Percentiles rank a stretch among this genome's conserved stretches.
Conservation (phyloP, 140 eudicot species). For the Oenanthe javanica region DNA sequence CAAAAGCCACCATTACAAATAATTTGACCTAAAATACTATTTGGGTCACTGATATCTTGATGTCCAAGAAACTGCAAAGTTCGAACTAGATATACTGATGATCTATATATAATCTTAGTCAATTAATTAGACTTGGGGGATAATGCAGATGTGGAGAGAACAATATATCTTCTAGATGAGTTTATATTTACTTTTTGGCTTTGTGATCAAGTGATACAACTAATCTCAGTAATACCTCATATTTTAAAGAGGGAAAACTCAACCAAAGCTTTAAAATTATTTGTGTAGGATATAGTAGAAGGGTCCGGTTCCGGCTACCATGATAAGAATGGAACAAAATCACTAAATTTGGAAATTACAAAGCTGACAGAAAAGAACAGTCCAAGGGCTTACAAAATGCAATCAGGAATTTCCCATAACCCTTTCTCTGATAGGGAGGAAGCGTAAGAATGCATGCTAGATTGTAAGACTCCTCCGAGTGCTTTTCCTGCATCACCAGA, state of each 20-base stretch:
- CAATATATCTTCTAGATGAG: background rate
- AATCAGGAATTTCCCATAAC: conserved; percentile 91
- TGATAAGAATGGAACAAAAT: background rate
- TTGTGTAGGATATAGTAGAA: background rate
- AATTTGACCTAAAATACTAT: background rate
- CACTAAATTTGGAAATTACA: background rate
- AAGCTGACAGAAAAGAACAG: background rate
- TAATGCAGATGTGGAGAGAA: background rate
- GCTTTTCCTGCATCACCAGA: conserved; percentile 76
- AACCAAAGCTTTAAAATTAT: background rate
- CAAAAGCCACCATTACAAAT: background rate
- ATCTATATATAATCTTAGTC: background rate
- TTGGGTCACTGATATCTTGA: background rate
- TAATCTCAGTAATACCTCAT: background rate
- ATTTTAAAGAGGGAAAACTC: background rate
- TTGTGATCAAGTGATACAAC: background rate
- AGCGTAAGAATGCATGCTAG: conserved; percentile 93
- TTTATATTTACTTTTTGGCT: background rate
- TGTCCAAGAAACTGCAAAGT: background rate
- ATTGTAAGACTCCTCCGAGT: conserved; percentile 94
- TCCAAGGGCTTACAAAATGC: conserved; percentile 69
- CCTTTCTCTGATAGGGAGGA: conserved; percentile 98
- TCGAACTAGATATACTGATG: background rate
- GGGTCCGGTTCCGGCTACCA: background rate
- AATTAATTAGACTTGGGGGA: background rate